These are phyloP conservation scores for Ophiosphaerella narmari DNA, from an alignment of 2,329 filamentous ascomycete species.

Conservation along the genomic window DNA sequence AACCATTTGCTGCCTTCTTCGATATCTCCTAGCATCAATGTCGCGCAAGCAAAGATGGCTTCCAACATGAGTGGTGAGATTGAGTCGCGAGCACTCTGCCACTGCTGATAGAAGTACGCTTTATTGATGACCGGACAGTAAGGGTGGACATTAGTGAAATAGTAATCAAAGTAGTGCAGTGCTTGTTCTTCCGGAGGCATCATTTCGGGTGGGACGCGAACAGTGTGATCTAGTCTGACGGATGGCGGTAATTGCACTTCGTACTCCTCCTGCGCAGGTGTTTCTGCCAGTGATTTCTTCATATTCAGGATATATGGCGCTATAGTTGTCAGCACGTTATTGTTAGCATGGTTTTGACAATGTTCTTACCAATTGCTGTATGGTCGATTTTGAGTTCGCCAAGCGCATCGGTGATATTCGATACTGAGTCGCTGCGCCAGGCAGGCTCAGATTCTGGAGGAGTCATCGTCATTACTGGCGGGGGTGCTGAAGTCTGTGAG, in stretches of 20 bases:
- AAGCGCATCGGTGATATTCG: slow-evolving; percentile 77
- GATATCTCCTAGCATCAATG: slow-evolving; percentile 80
- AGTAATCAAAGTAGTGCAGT: slow-evolving; percentile 85
- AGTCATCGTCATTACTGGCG: slow-evolving; percentile 37
- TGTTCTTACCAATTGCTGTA: slow-evolving; percentile 74
- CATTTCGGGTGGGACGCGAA: slow-evolving; percentile 87
- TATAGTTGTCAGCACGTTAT: slow-evolving; percentile 43
- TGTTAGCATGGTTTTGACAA: not conserved
- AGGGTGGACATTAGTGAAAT: slow-evolving; percentile 87
- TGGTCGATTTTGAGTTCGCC: slow-evolving; percentile 88
- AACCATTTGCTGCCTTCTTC: slow-evolving; percentile 91
- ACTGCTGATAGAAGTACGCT: slow-evolving; percentile 82
- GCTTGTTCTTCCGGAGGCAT: slow-evolving; percentile 88
- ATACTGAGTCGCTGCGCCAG: slow-evolving; percentile 52
- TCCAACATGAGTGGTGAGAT: slow-evolving; percentile 90
- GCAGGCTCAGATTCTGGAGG: slow-evolving; percentile 56
- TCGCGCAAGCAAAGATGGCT: slow-evolving; percentile 87
- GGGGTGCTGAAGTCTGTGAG: slow-evolving; percentile 30
- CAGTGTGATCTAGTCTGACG: slow-evolving; percentile 71
- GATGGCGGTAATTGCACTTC: slow-evolving; percentile 72
- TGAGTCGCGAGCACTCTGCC: slow-evolving; percentile 78
- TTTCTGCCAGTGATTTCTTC: slow-evolving; percentile 60
- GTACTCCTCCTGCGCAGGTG: slow-evolving; percentile 71
- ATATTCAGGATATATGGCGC: slow-evolving; percentile 82
- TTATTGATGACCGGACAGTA: slow-evolving; percentile 91